phyloP scores from a whole-genome alignment of 441 rosid species.

The Erodium texanum region DNA sequence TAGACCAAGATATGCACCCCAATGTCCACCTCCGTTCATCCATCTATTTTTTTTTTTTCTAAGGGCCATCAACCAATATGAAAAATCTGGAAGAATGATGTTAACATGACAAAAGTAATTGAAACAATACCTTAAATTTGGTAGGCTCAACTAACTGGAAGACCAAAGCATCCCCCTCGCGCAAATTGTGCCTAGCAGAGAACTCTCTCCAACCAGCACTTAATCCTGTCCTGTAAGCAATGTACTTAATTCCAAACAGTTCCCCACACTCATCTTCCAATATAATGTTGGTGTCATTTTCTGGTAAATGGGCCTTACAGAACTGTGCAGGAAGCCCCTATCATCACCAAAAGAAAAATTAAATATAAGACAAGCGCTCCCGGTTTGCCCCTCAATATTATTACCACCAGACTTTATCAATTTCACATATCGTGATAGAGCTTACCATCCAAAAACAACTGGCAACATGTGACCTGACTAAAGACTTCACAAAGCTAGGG shows the following conservation, averaged over 20 bases:
- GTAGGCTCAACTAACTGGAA: conserved; percentile 50
- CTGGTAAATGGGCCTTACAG: conserved; percentile 49
- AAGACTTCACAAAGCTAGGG: conserved; percentile 50
- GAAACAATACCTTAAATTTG: conserved; percentile 44
- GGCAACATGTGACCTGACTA: conserved; percentile 64
- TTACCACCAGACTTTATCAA: conserved; percentile 3
- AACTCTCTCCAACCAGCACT: conserved; percentile 86
- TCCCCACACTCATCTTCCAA: conserved; percentile 49
- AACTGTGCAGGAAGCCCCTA: conserved; percentile 67
- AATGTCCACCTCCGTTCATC: background rate
- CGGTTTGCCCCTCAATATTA: conserved; percentile 5
- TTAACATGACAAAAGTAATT: conserved; percentile 6
- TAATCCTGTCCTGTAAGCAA: conserved; percentile 53
- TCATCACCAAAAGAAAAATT: conserved; percentile 7
- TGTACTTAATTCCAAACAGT: conserved; percentile 38
- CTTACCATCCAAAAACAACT: conserved; percentile 69
- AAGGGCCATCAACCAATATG: background rate
- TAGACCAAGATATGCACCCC: background rate
- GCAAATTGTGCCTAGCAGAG: conserved; percentile 43
- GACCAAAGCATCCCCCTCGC: conserved; percentile 61
- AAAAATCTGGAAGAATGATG: conserved; percentile 3
- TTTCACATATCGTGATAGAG: conserved; percentile 1
- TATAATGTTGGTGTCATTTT: conserved; percentile 31
- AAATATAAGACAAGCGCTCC: background rate
- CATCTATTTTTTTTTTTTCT: too few species aligned